Evolutionary conservation across 768 basidiomycete species (phyloP).

Genomic region (Baorangia bicolor): DNA sequence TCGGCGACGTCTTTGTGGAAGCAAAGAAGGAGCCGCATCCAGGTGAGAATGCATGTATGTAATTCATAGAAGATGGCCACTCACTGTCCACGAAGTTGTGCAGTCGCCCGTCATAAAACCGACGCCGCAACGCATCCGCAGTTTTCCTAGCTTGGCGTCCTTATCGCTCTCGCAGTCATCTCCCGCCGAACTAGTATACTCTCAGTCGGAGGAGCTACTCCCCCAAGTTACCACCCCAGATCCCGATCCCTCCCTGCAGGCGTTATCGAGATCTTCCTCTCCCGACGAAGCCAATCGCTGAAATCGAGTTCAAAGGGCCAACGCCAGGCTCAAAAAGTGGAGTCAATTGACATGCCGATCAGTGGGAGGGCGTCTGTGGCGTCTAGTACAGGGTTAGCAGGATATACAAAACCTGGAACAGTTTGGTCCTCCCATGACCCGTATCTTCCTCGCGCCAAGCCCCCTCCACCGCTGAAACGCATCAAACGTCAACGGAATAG

Average conservation of each 20-base stretch:
- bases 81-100: slow-evolving; percentile 5
- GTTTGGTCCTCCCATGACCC: slow-evolving; percentile 18
- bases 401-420: neutral
- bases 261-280: neutral
- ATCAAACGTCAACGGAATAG: slow-evolving; percentile 10
- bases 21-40: neutral
- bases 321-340: neutral
- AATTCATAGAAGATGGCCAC: neutral
- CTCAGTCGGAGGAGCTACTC: neutral
- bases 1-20: neutral
- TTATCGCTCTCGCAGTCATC: neutral
- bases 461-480: slow-evolving; percentile 13
- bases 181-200: neutral
- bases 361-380: neutral
- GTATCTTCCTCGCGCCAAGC: slow-evolving; percentile 22
- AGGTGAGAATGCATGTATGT: slow-evolving; percentile 4
- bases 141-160: neutral
- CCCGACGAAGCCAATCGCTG: neutral
- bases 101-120: neutral
- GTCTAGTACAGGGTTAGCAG: neutral
- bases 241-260: neutral
- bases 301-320: neutral
- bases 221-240: neutral
- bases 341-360: neutral
- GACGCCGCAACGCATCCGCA: neutral